Percentiles rank a stretch among this genome's conserved stretches.
These are phyloP conservation scores for Saitozyma podzolica DNA, from an alignment of 768 basidiomycete genomes.

Conservation along the genomic window DNA sequence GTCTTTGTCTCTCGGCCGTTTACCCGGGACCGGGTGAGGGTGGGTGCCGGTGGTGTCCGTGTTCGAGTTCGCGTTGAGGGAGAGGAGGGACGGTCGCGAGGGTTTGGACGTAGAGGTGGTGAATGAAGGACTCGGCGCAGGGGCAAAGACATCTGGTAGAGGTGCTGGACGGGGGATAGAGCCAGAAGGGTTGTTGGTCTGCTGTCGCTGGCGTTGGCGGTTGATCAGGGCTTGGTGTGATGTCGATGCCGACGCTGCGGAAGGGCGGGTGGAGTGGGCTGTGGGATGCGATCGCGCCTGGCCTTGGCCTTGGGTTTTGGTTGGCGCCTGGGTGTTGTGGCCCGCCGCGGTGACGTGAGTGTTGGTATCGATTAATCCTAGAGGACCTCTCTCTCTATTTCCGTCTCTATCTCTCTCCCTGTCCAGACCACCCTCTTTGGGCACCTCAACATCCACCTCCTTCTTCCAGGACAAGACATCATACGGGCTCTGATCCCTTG, in stretches of 20 bases:
- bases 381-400: no score
- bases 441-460: no score
- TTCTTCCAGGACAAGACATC: not conserved
- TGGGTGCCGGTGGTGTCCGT: not conserved
- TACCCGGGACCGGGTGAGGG: not conserved
- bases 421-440: no score
- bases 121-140: conserved; percentile 2
- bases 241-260: conserved; percentile 6
- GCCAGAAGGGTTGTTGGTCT: conserved; percentile 2
- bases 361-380: no score
- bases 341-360: no score
- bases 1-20: not conserved
- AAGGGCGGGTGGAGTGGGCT: not conserved
- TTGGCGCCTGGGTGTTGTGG: no score
- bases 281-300: not conserved
- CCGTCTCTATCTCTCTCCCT: no score
- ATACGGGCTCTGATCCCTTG: not conserved
- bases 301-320: not conserved
- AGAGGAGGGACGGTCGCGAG: not conserved
- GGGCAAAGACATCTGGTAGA: conserved; percentile 37
- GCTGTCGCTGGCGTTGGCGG: not conserved
- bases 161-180: conserved; percentile 30
- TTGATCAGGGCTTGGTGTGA: conserved; percentile 1
- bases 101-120: not conserved
- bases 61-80: not conserved